Percentiles rank a stretch among this genome's conserved stretches.
phyloP scores from a whole-genome alignment of 805 yeast genomes.

The Priceomyces medius region DNA sequence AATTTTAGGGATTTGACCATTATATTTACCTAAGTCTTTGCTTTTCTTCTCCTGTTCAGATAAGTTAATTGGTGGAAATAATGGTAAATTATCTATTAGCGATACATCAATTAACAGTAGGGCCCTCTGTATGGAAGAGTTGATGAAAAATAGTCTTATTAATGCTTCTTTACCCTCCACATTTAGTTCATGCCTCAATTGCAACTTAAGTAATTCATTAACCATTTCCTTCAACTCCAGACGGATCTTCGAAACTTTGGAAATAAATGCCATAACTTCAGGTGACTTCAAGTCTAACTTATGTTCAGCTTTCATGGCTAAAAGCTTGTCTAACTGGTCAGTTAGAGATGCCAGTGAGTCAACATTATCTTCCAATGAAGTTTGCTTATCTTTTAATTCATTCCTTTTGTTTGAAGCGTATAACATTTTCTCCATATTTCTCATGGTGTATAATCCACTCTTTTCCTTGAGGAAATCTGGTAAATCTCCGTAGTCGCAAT shows the following conservation, averaged over 20 bases:
- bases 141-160: constrained; percentile 65
- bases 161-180: constrained; percentile 74
- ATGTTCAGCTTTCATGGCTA: constrained; percentile 31
- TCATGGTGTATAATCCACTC: constrained; percentile 76
- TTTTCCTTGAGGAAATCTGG: constrained; percentile 65
- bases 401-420: constrained; percentile 20
- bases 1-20: background rate
- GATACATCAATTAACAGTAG: constrained; percentile 40
- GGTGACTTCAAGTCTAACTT: constrained; percentile 32
- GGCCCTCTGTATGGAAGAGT: constrained; percentile 64
- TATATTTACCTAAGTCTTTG: constrained; percentile 4
- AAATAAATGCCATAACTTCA: constrained; percentile 29
- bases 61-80: constrained; percentile 8
- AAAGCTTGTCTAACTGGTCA: constrained; percentile 29
- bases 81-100: constrained; percentile 17
- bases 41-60: constrained; percentile 21
- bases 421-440: constrained; percentile 68
- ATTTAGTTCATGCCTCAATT: constrained; percentile 54
- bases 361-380: background rate
- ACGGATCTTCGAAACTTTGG: constrained; percentile 27
- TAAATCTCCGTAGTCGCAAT: constrained; percentile 60
- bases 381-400: background rate
- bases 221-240: constrained; percentile 30
- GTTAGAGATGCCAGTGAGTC: constrained; percentile 17
- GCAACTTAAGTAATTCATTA: constrained; percentile 56